Conservation (phyloP, 257 asterid species). For the Cinchona pubescens region DNA sequence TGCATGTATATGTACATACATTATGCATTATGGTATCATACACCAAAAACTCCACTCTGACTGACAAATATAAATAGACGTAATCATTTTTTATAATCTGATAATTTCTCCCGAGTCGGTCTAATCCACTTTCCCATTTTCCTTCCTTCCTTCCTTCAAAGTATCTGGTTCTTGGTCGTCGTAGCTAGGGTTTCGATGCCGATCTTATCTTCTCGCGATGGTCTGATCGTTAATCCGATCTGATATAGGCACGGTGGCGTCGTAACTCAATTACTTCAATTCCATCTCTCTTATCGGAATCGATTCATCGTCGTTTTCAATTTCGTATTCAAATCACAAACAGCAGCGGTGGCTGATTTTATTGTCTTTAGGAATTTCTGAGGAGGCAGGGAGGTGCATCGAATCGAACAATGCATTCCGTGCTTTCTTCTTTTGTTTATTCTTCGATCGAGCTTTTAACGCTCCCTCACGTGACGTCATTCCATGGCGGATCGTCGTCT, state of each 20-base stretch:
- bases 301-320: neutral
- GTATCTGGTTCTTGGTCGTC: neutral
- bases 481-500: slow-evolving; percentile 55
- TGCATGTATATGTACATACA: too few relatives aligned
- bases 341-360: slow-evolving; percentile 12
- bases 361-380: neutral
- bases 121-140: neutral
- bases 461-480: slow-evolving; percentile 39
- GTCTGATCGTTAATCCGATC: slow-evolving; percentile 14
- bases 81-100: neutral
- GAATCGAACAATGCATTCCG: slow-evolving; percentile 80
- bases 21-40: too few relatives aligned
- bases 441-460: slow-evolving; percentile 23
- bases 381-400: slow-evolving; percentile 62
- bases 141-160: neutral
- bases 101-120: neutral
- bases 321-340: neutral
- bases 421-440: slow-evolving; percentile 44
- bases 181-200: slow-evolving; percentile 22
- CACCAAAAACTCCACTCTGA: too few relatives aligned
- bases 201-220: slow-evolving; percentile 3
- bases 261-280: neutral
- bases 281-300: neutral
- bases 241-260: neutral
- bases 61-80: too few relatives aligned